phyloP scores from a whole-genome alignment of 2,329 filamentous ascomycete genomes.

The Fusarium tuaranense region DNA sequence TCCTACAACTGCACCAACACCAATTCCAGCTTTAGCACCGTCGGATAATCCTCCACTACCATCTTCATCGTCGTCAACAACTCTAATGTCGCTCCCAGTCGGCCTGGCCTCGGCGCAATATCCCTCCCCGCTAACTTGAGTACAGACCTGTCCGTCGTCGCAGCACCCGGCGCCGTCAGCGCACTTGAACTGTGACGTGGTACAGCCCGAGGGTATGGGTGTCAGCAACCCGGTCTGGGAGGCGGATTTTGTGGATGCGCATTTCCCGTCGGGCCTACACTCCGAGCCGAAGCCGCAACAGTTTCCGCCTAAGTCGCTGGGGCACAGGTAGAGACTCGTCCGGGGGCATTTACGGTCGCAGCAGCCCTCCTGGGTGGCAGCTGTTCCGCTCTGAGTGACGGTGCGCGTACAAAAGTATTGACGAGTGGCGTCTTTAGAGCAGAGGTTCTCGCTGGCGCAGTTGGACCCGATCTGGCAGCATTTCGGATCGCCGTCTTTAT shows the following conservation, averaged over 20 bases:
- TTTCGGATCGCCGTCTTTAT: conserved; percentile 45
- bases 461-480: conserved; percentile 59
- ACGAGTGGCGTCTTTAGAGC: conserved; percentile 43
- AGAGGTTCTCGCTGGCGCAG: conserved; percentile 54
- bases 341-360: conserved; percentile 55
- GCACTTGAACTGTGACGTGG: conserved; percentile 58
- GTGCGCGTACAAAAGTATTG: conserved; percentile 50
- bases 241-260: conserved; percentile 48
- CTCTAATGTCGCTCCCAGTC: conserved; percentile 47
- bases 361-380: conserved; percentile 49
- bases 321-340: conserved; percentile 59
- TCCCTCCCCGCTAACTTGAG: conserved; percentile 49
- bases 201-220: conserved; percentile 57
- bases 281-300: conserved; percentile 62
- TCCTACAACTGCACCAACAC: conserved; percentile 62
- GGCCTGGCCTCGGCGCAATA: conserved; percentile 55
- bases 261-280: conserved; percentile 54
- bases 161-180: conserved; percentile 64
- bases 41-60: conserved; percentile 51
- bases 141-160: conserved; percentile 57
- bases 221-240: conserved; percentile 46
- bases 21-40: conserved; percentile 69
- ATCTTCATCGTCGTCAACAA: conserved; percentile 43
- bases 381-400: conserved; percentile 43
- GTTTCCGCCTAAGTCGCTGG: conserved; percentile 56